Evolutionary conservation across 495 filamentous ascomycete species (phyloP).

Genomic region (Penicillium daleae): DNA sequence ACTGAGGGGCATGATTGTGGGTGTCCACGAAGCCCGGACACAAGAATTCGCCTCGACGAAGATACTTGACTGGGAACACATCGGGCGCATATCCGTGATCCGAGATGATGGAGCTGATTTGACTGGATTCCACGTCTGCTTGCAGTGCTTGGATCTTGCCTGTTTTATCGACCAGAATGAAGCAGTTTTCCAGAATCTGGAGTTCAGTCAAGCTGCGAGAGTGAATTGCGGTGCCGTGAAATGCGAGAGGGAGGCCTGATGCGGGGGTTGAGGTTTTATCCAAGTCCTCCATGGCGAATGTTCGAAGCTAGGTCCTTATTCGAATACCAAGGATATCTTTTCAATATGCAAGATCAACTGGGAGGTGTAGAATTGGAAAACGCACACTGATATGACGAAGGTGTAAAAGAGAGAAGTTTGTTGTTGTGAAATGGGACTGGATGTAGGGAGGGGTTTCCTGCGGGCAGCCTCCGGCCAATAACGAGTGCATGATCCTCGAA

Average conservation of each 20-base stretch:
- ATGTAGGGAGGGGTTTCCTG: background rate
- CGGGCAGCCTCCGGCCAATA: background rate
- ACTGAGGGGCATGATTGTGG: constrained; percentile 69
- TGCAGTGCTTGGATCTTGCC: constrained; percentile 48
- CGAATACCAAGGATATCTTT: no score
- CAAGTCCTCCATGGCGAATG: constrained; percentile 17
- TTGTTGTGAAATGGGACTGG: background rate
- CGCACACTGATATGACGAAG: background rate
- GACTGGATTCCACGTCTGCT: constrained; percentile 16
- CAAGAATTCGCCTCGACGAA: constrained; percentile 56
- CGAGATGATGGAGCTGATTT: constrained; percentile 29
- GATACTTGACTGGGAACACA: constrained; percentile 40
- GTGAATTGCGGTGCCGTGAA: constrained; percentile 60
- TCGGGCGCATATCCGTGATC: constrained; percentile 37
- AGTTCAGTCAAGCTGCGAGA: constrained; percentile 42
- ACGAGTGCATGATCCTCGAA: background rate
- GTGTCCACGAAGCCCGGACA: constrained; percentile 67
- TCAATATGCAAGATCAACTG: no score
- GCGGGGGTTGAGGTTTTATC: constrained; percentile 20
- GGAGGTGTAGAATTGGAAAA: no score
- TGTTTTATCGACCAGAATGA: constrained; percentile 44
- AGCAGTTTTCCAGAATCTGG: constrained; percentile 52
- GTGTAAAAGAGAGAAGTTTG: background rate
- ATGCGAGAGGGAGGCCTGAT: constrained; percentile 36
- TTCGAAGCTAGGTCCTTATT: background rate